These are phyloP conservation scores for Ophiosphaerella narmari DNA, from an alignment of 2,329 filamentous ascomycete species.

Conservation along the genomic window DNA sequence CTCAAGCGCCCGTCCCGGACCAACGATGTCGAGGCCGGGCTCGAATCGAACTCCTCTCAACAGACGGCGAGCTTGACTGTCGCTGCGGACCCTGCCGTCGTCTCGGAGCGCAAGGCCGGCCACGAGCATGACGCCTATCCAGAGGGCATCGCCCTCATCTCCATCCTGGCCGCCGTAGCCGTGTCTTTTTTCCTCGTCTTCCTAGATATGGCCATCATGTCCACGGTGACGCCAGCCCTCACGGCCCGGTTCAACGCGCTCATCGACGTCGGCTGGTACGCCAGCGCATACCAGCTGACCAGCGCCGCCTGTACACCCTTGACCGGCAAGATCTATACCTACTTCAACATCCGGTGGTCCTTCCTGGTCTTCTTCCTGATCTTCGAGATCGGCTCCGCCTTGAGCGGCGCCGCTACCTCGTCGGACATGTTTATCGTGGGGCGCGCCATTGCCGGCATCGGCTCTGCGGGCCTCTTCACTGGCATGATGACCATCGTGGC, in stretches of 20 bases:
- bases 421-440: constrained; percentile 17
- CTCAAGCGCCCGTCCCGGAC: too few relatives aligned
- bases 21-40: too few relatives aligned
- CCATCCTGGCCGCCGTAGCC: constrained; percentile 2
- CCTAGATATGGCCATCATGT: neutral
- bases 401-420: constrained; percentile 19
- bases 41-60: too few relatives aligned
- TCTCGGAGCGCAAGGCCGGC: too few relatives aligned
- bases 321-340: constrained; percentile 21
- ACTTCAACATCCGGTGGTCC: constrained; percentile 8
- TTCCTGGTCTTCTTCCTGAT: constrained; percentile 12
- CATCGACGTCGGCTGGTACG: neutral
- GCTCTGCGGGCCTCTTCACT: constrained; percentile 36
- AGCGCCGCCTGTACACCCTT: constrained; percentile 8
- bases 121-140: too few relatives aligned
- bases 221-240: constrained; percentile 1
- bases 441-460: constrained; percentile 17
- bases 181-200: neutral
- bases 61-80: too few relatives aligned
- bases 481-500: constrained; percentile 30
- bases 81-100: too few relatives aligned
- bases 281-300: neutral
- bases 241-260: neutral
- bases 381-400: constrained; percentile 17
- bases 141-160: neutral